Conservation (phyloP, 495 filamentous ascomycete species). For the Aspergillus taichungensis region DNA sequence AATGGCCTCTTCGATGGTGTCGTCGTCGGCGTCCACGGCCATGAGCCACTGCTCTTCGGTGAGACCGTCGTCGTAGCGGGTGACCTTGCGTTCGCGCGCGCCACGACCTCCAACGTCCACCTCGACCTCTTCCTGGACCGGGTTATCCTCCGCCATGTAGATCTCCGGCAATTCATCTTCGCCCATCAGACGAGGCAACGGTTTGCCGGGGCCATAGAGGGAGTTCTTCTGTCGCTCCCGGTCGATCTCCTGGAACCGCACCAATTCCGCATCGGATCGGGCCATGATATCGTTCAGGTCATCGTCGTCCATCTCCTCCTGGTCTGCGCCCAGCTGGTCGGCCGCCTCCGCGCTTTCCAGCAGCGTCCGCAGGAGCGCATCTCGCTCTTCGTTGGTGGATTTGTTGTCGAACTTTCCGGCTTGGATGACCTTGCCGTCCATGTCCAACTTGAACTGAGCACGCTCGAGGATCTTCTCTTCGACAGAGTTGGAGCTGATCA, state of each 20-base stretch:
- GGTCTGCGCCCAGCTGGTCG: constrained; percentile 61
- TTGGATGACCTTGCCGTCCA: constrained; percentile 99
- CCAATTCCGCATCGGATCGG: constrained; percentile 63
- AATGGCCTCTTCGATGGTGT: constrained; percentile 85
- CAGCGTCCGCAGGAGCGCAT: constrained; percentile 85
- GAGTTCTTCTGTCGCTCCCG: constrained; percentile 54
- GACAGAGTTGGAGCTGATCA: constrained; percentile 94
- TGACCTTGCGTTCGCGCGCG: constrained; percentile 83
- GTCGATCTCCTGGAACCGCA: constrained; percentile 68
- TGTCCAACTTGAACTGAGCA: constrained; percentile 94
- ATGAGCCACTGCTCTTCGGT: constrained; percentile 94
- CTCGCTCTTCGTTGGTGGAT: constrained; percentile 95
- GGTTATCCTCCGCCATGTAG: constrained; percentile 79
- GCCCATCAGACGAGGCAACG: constrained; percentile 68
- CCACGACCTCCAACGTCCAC: constrained; percentile 77
- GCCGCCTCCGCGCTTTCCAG: constrained; percentile 83
- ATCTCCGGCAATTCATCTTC: constrained; percentile 90
- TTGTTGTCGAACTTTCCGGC: constrained; percentile 99
- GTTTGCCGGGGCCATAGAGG: constrained; percentile 60
- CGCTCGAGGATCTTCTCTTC: constrained; percentile 98
- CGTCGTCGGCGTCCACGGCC: constrained; percentile 93
- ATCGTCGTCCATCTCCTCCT: constrained; percentile 93
- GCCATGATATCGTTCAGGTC: constrained; percentile 86
- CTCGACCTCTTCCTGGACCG: constrained; percentile 66
- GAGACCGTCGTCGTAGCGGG: constrained; percentile 93